Conservation (phyloP, 2,329 filamentous ascomycete species). For the Chrysoporthe deuterocubensis region DNA sequence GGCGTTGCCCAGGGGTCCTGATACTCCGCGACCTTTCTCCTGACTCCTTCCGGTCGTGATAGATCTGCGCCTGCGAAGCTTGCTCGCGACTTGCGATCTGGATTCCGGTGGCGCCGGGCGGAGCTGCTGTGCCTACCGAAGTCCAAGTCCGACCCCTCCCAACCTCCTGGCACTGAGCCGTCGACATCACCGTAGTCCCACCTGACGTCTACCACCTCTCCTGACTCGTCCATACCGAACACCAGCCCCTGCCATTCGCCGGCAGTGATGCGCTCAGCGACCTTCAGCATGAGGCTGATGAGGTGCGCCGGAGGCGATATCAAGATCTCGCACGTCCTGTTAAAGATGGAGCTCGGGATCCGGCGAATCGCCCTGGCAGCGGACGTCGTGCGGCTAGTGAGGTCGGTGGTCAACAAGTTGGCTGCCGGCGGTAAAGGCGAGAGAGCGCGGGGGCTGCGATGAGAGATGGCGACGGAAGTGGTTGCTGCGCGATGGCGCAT, state of each 20-base stretch:
- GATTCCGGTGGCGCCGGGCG: conserved; percentile 27
- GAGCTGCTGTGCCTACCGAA: conserved; percentile 26
- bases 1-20: conserved; percentile 30
- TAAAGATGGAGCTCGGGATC: conserved; percentile 68
- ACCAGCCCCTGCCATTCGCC: conserved; percentile 66
- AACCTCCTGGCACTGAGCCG: conserved; percentile 47
- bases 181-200: conserved; percentile 62
- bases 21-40: conserved; percentile 18
- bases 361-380: conserved; percentile 52
- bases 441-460: conserved; percentile 55
- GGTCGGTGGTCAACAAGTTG: conserved; percentile 59
- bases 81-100: conserved; percentile 15
- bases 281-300: conserved; percentile 77
- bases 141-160: conserved; percentile 59
- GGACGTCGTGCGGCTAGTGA: conserved; percentile 37
- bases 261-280: conserved; percentile 74
- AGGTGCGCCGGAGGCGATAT: conserved; percentile 81
- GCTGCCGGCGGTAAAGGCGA: conserved; percentile 71
- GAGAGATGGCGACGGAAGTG: conserved; percentile 48
- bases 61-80: conserved; percentile 27
- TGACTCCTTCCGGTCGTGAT: conserved; percentile 24
- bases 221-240: conserved; percentile 56
- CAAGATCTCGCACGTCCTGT: conserved; percentile 77
- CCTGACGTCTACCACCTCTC: conserved; percentile 59
- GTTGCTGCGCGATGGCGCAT: conserved; percentile 58